A percentile compares a stretch with the other conserved stretches of the same genome.
These are phyloP conservation scores for Penicillium italicum DNA, from an alignment of 2,329 filamentous ascomycete species.

Conservation along the genomic window DNA sequence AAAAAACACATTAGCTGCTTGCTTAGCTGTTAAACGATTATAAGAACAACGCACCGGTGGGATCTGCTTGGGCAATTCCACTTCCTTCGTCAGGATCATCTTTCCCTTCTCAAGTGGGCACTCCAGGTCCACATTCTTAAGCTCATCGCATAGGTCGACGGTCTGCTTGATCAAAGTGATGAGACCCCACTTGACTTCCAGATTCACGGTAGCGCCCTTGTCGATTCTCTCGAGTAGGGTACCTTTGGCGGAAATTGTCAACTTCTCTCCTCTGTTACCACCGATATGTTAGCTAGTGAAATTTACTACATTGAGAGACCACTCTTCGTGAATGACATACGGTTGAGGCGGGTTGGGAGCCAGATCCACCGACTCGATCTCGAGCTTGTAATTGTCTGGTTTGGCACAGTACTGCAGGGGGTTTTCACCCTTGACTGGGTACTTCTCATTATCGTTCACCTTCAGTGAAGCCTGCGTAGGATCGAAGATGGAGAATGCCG, in stretches of 20 bases:
- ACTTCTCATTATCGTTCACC: conserved; percentile 45
- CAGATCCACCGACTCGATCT: conserved; percentile 76
- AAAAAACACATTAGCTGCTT: conserved; percentile 8
- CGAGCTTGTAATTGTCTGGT: conserved; percentile 66
- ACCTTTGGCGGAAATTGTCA: conserved; percentile 76
- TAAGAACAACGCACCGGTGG: conserved; percentile 66
- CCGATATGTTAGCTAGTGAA: conserved; percentile 14
- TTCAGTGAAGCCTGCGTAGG: conserved; percentile 50
- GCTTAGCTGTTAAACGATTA: neutral
- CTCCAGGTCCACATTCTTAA: conserved; percentile 79
- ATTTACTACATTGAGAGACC: neutral
- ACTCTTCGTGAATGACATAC: conserved; percentile 54
- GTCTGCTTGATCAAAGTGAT: conserved; percentile 81
- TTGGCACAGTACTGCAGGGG: conserved; percentile 76
- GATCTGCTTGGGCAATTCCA: conserved; percentile 80
- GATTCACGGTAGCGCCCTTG: conserved; percentile 72
- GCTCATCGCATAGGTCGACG: conserved; percentile 83
- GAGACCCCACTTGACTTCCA: conserved; percentile 90
- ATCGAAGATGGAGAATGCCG: conserved; percentile 48
- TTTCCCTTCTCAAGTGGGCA: conserved; percentile 83
- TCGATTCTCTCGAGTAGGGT: conserved; percentile 69
- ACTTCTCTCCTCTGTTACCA: conserved; percentile 63
- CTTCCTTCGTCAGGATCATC: conserved; percentile 70
- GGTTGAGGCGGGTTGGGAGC: conserved; percentile 79
- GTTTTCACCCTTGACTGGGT: conserved; percentile 76